A percentile compares a stretch with the other conserved stretches of the same genome.
These are phyloP conservation scores for Ceratocystiopsis minuta DNA, from an alignment of 2,329 filamentous ascomycete genomes.

Conservation along the genomic window DNA sequence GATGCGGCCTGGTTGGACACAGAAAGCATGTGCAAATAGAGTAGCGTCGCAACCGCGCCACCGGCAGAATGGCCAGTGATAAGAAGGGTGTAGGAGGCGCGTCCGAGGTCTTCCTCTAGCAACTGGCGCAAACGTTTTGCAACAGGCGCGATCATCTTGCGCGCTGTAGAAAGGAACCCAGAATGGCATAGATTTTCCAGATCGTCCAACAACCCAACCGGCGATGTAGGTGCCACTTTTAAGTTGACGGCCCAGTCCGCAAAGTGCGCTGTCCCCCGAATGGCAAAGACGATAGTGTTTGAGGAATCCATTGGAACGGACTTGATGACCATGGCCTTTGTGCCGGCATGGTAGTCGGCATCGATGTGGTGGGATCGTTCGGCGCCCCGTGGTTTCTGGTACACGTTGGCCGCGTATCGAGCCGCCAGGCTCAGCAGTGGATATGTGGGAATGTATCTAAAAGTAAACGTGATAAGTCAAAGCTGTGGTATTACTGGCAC, in stretches of 20 bases:
- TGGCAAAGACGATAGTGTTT: conserved; percentile 66
- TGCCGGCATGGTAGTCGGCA: conserved; percentile 54
- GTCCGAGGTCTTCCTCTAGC: conserved; percentile 51
- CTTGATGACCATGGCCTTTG: conserved; percentile 74
- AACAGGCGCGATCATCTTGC: conserved; percentile 56
- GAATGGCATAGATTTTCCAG: conserved; percentile 59
- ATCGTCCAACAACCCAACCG: conserved; percentile 59
- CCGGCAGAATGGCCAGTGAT: conserved; percentile 80
- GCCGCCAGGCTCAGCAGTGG: conserved; percentile 64
- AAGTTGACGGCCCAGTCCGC: conserved; percentile 81
- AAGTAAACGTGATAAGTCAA: background rate
- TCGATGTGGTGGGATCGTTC: conserved; percentile 53
- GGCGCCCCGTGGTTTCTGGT: conserved; percentile 41
- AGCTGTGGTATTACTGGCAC: too few relatives aligned
- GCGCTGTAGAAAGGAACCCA: conserved; percentile 60
- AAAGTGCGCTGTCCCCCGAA: conserved; percentile 63
- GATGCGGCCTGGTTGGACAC: conserved; percentile 34
- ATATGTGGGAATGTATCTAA: conserved; percentile 54
- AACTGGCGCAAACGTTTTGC: conserved; percentile 51
- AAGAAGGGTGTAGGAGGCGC: conserved; percentile 50
- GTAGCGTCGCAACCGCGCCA: conserved; percentile 61
- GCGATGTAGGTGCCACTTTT: conserved; percentile 46
- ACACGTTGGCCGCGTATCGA: conserved; percentile 58
- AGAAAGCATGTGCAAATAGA: conserved; percentile 68
- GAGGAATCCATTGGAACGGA: conserved; percentile 61